These are phyloP conservation scores for Xerocomellus amylosporus DNA, from an alignment of 768 basidiomycete genomes.

Conservation along the genomic window DNA sequence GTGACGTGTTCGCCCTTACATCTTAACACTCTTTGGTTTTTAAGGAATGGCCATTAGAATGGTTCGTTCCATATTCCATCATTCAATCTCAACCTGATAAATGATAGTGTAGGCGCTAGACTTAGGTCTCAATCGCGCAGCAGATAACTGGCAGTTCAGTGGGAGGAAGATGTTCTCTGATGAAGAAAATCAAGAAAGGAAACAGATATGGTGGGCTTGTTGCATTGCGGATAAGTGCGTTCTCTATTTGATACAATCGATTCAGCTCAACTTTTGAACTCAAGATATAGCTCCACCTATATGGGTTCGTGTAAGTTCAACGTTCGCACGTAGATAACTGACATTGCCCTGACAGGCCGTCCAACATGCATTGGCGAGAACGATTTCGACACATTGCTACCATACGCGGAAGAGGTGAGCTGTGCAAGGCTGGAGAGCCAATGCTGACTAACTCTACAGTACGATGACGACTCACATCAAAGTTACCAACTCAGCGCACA, in stretches of 20 bases:
- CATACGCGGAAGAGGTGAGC: slow-evolving; percentile 52
- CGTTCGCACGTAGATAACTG: neutral
- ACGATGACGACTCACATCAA: slow-evolving; percentile 58
- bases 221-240: slow-evolving; percentile 65
- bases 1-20: neutral
- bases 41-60: slow-evolving; percentile 73
- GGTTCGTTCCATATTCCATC: slow-evolving; percentile 37
- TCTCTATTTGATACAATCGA: neutral
- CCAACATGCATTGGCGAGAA: slow-evolving; percentile 65
- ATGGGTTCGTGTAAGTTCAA: slow-evolving; percentile 47
- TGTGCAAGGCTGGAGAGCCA: neutral
- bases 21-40: slow-evolving; percentile 2
- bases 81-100: neutral
- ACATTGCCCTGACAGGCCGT: slow-evolving; percentile 44
- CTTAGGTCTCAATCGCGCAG: slow-evolving; percentile 76
- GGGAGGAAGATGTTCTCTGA: slow-evolving; percentile 58
- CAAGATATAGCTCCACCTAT: slow-evolving; percentile 68
- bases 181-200: slow-evolving; percentile 67
- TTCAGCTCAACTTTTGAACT: slow-evolving; percentile 3
- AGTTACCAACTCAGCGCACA: slow-evolving; percentile 41
- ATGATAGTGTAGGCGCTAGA: slow-evolving; percentile 59
- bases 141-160: slow-evolving; percentile 68
- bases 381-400: slow-evolving; percentile 68
- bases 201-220: slow-evolving; percentile 81
- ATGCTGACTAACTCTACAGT: slow-evolving; percentile 37